phyloP scores from a whole-genome alignment of 1,284 basidiomycete genomes.

The Phaffia rhodozyma region DNA sequence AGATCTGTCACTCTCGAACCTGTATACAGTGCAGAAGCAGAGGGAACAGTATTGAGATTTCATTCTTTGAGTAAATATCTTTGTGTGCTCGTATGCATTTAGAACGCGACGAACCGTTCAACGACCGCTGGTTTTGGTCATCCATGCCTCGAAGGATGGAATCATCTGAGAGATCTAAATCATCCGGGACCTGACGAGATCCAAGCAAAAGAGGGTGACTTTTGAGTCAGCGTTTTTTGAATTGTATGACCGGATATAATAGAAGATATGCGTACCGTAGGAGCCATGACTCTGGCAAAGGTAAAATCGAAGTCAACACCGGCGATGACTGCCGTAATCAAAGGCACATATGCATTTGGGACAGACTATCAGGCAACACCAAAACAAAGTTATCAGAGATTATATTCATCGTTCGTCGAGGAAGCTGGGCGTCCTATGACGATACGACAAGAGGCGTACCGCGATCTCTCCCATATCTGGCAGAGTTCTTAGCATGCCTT shows the following conservation, averaged over 20 bases:
- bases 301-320: constrained; percentile 91
- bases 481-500: constrained; percentile 71
- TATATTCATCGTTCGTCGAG: constrained; percentile 6
- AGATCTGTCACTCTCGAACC: constrained; percentile 94
- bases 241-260: neutral
- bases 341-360: constrained; percentile 88
- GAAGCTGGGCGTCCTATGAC: neutral
- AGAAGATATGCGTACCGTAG: constrained; percentile 24
- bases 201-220: neutral
- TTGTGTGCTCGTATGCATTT: too few species aligned
- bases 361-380: constrained; percentile 52
- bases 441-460: constrained; percentile 44
- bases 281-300: constrained; percentile 51
- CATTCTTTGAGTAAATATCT: neutral
- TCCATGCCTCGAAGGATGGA: constrained; percentile 85
- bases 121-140: constrained; percentile 84
- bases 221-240: neutral
- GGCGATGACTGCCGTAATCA: constrained; percentile 82
- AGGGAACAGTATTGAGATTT: neutral
- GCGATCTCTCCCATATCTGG: constrained; percentile 83
- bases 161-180: constrained; percentile 79
- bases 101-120: constrained; percentile 54
- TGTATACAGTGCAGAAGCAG: constrained; percentile 28
- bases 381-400: constrained; percentile 6
- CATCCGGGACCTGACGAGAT: constrained; percentile 71